Conservation (phyloP, 768 basidiomycete genomes). For the Lepiota venenata region DNA sequence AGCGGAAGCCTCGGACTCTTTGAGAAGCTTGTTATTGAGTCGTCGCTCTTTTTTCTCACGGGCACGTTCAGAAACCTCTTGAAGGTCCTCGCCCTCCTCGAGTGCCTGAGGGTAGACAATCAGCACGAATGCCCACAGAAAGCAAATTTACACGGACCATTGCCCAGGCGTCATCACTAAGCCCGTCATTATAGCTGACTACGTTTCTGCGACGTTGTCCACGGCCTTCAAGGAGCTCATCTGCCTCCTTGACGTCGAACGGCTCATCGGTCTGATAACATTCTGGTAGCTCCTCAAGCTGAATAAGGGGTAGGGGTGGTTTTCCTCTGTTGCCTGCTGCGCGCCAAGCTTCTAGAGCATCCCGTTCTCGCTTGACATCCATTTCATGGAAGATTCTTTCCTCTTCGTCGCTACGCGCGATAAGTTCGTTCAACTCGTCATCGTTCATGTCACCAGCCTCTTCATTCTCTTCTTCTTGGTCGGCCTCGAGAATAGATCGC, state of each 20-base stretch:
- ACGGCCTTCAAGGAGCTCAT: constrained; percentile 71
- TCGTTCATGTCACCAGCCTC: constrained; percentile 92
- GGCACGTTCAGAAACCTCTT: constrained; percentile 65
- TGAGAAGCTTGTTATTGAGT: constrained; percentile 52
- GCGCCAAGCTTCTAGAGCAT: constrained; percentile 63
- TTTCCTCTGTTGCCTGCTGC: constrained; percentile 72
- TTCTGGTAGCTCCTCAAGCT: constrained; percentile 86
- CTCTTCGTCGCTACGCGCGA: constrained; percentile 85
- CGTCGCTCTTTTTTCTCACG: constrained; percentile 66
- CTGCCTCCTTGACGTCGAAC: constrained; percentile 60
- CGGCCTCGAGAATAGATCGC: constrained; percentile 89
- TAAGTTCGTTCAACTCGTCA: constrained; percentile 91
- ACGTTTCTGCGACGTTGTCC: constrained; percentile 81
- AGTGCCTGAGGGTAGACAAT: constrained; percentile 46
- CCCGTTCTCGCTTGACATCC: constrained; percentile 77
- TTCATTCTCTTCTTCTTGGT: constrained; percentile 87
- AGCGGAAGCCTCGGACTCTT: constrained; percentile 57
- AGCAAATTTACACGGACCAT: constrained; percentile 44
- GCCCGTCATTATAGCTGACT: constrained; percentile 91
- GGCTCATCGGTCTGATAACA: constrained; percentile 87
- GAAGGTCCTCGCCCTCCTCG: constrained; percentile 78
- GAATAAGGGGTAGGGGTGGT: constrained; percentile 74
- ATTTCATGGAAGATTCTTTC: constrained; percentile 71
- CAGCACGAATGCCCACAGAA: background rate
- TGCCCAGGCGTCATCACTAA: constrained; percentile 93